Conservation (phyloP, 1,284 basidiomycete species). For the Somion occarium region DNA sequence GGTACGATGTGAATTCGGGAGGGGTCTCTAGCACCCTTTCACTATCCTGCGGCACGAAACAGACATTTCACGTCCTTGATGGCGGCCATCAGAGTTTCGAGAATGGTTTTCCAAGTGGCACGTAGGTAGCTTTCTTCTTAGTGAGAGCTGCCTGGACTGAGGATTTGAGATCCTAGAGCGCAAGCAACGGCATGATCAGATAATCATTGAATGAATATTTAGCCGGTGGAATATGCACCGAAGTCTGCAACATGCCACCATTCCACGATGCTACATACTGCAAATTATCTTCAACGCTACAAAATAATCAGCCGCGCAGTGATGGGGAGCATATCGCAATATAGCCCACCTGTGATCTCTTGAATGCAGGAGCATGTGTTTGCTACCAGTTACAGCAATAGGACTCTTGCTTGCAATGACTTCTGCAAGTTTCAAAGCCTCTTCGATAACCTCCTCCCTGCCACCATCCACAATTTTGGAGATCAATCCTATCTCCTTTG, state of each 20-base stretch:
- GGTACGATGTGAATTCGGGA: no score
- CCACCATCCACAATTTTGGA: conserved; percentile 72
- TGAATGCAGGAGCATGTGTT: conserved; percentile 70
- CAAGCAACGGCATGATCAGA: background rate
- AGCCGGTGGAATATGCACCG: conserved; percentile 36
- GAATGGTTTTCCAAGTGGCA: conserved; percentile 15
- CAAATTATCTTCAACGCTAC: conserved; percentile 74
- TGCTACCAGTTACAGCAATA: conserved; percentile 78
- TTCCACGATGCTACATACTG: conserved; percentile 82
- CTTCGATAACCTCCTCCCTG: conserved; percentile 48
- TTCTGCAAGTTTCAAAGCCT: conserved; percentile 64
- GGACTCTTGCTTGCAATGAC: conserved; percentile 78
- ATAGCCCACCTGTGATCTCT: conserved; percentile 66
- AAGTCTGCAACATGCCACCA: conserved; percentile 62
- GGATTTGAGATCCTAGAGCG: conserved; percentile 21
- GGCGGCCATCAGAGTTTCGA: background rate
- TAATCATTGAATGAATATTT: background rate
- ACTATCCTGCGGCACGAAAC: no score
- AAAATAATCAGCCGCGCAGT: conserved; percentile 1
- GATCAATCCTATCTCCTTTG: conserved; percentile 71
- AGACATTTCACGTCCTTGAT: no score
- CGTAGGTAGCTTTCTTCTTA: conserved; percentile 21
- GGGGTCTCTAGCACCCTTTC: no score
- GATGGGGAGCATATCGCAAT: background rate
- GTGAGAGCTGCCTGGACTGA: conserved; percentile 21